Base-by-base conservation (phyloP, 2,329 filamentous ascomycete species). In the Fusarium pseudonygamai region DNA sequence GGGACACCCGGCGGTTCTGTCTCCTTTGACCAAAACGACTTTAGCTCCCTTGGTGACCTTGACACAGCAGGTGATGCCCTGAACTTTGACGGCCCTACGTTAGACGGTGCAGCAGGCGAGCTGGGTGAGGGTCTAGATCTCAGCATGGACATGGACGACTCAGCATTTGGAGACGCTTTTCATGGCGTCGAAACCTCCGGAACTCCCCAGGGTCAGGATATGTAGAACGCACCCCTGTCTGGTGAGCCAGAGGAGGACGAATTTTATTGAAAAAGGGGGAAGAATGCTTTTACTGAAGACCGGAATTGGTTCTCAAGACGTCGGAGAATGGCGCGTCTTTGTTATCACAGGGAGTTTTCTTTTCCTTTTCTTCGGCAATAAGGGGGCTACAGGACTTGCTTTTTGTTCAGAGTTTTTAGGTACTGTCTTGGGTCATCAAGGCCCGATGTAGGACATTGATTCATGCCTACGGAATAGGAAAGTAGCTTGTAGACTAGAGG, bases 91-190 rank as follows among this genome's bases (percentile, higher is more conserved):
- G 88, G 88, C 22, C 87, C 89, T 20, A 86, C 88, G 57, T 80
- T 86, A 36, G 85, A 86, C 45, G 80, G 79, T 8, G 80, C 77
- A 2, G 83, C 80, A 5, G 85, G 83, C 8, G 86, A 85, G 36
- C 81, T 89, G 9, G 88, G 85, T 28, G 88, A 89, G 46, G 89
- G 87, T 14, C 80, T 89, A n/a, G 87, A 88, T 79, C 80, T 91
- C 58, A 86, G 88, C 75, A 88, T 91, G 84, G 92, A 92, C 71
- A 88, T 94, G 85, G 92, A 94, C 52, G 92, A 95, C 78, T 94
- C 92, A 40, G 93, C 93, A 3, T 96, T 96, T 83, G 93, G 93
- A 6, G 93, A 96, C 76, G 93, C 93, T 2, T 94, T 96, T 82
- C 93, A 95, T 76, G 89, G 88, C 9, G 87, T 90, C 18, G 87